Evolutionary conservation across 140 eudicot species (phyloP), one percentile per base, ranked within the genome.

Genomic region (Ambrosia hybrid): DNA sequence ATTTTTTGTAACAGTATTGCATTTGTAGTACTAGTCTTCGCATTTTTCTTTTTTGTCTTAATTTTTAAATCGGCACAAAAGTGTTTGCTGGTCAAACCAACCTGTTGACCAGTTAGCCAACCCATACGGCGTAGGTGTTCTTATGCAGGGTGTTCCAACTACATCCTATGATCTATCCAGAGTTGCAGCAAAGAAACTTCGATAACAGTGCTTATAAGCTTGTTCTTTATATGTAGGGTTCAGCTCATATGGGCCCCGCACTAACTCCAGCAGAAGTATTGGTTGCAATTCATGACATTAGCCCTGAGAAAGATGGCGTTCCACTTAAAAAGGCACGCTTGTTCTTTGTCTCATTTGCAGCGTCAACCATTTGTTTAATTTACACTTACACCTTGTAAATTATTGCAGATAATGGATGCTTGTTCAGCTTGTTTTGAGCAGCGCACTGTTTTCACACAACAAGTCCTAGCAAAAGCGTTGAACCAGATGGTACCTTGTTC

Each of bases 401-500:
- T 10, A 17, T 55, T 84, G 65, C 94, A 94, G 99, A 82, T 94
- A 73, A 94, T 81, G 65, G 99, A 94, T 84, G 91, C 91, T 77
- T 94, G 99, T 77, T 88, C 99, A 37, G 99, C 97, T 66, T 94
- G 99, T 71, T 94, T 94, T 78, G 97, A 88, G 85, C 99, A 94
- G 71, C 96, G 97, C 46, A 90, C 96, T 3, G 99, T 94, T 62
- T 94, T 94, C 77, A 94, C 97, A 1, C 97, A 90, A 68, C 96
- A 90, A 78, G 99, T 94, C 73, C 79, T 94, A 57, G 92, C 90
- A 58, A 94, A 84, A 85, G 99, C 97, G 64, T 84, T 94, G 68
- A 88, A 80, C 82, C 90, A 90, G 72, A 94, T 94, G 99, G 99
- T 94, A 79, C 68, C 38, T 57, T 21, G 0, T 52, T 41, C 41